Evolutionary conservation across 164 flowering plant genomes (phyloP), one percentile per base, ranked within the genome.

Genomic region (Vitis vinifera): DNA sequence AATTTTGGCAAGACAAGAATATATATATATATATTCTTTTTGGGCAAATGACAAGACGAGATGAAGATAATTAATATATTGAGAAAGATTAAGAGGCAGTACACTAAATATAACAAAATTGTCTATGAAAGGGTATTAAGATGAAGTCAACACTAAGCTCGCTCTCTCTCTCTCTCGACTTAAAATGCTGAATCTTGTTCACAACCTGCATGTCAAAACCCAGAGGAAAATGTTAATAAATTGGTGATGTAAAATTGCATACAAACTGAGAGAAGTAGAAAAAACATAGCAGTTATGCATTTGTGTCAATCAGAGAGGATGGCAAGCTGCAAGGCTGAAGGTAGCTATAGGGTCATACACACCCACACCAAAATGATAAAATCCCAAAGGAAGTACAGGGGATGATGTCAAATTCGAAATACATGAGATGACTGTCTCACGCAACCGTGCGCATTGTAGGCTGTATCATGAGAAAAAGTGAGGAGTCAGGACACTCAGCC

Each of bases 371-470:
- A 11, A 13, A 12, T 13, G n/a, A 53, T 13, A 13, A 53, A 53
- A 53, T 53, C 56, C 56, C n/a, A 53, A 10, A 13, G n/a, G n/a
- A 53, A 5, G 56, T 53, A 53, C 14, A 53, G 2, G 16, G 14
- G 56, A 53, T 14, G n/a, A 13, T n/a, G 44, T 37, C 6, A 53
- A 53, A 12, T 11, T 53, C 15, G 29, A 9, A 9, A 13, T 11
- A 11, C 23, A 63, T 49, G 23, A 23, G 17, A 31, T n/a, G 65
- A 14, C 23, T n/a, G 51, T 8, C 55, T 49, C 68, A 55, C 50
- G 47, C 67, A 66, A 66, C 68, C 68, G 70, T 67, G 70, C 70
- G 70, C 62, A 47, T 44, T 67, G 70, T 49, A 67, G 62, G 55
- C 68, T 30, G 50, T 30, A 55, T 66, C 51, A 31, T 67, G 16